Conservation (phyloP, 1,284 basidiomycete genomes). For the Sutorius eximius region DNA sequence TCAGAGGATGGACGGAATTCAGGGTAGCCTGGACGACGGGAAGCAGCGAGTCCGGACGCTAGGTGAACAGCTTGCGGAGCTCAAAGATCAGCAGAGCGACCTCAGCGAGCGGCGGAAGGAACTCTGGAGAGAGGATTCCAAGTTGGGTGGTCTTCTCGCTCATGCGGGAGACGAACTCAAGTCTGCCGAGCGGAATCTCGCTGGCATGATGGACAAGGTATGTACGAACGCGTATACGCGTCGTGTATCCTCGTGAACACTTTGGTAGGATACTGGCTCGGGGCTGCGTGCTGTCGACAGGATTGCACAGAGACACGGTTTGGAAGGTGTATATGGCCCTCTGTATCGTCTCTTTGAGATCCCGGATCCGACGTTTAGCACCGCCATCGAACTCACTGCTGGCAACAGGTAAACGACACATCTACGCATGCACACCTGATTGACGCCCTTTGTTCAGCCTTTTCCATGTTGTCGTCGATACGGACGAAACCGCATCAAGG, state of each 20-base stretch:
- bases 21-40: conserved; percentile 76
- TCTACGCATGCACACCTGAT: not conserved
- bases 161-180: conserved; percentile 82
- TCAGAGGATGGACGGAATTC: conserved; percentile 58
- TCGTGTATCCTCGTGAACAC: not conserved
- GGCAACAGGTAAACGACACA: conserved; percentile 74
- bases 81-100: conserved; percentile 74
- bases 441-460: conserved; percentile 45
- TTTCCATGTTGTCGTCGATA: conserved; percentile 98
- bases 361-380: conserved; percentile 87
- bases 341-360: conserved; percentile 94
- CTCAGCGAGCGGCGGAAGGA: conserved; percentile 86
- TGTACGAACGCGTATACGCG: conserved; percentile 18
- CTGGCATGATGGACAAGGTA: conserved; percentile 95
- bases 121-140: conserved; percentile 93
- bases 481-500: conserved; percentile 85
- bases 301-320: conserved; percentile 72
- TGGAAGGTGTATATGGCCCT: conserved; percentile 89
- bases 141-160: conserved; percentile 74
- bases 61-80: conserved; percentile 58
- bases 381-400: conserved; percentile 91
- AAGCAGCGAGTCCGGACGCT: conserved; percentile 68
- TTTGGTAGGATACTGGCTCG: conserved; percentile 77
- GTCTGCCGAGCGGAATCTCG: conserved; percentile 75
- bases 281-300: conserved; percentile 84